Base-by-base conservation (phyloP, 352 stramenopile genomes). In the Globisporangium uncinulatum region DNA sequence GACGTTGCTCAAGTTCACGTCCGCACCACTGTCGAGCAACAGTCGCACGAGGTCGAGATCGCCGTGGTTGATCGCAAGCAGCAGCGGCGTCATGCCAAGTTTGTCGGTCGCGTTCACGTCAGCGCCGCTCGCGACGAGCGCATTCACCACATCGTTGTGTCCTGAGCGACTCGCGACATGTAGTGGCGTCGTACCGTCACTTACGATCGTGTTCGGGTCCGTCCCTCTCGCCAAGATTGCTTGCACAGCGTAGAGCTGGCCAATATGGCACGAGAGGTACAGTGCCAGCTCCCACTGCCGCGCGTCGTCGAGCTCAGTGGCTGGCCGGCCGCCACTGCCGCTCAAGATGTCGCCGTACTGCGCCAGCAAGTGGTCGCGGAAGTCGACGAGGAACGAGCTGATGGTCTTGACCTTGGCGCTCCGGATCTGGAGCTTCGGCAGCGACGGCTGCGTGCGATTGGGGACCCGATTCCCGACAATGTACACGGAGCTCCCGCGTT, bases 201-300 rank as follows among this genome's bases (percentile, higher is more conserved):
- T 65, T 46, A 76, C 66, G 9, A 66, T 58, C 14, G 62, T 65
- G 41, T 80, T 86, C 3, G 71, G 61, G 50, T 74, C 60, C 3
- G 73, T 79, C 2, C 70, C 74, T 13, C 73, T 67, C 9, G 65
- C 59, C 39, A 88, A 54, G 43, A 86, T 73, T 8, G 69, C 70
- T 41, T 69, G 61, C 10, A 84, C 78, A 1, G 77, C 74, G 29
- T 69, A 67, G 6, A 59, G 54, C 34, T 86, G 70, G 4, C 76
- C 78, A 19, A 74, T 73, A 60, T 81, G 70, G 41, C 71, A 69
- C 20, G 76, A 76, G 36, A 79, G 56, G 45, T 75, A 84, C 15
- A 88, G 53, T 43, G 74, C 74, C 6, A 81, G 56, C 24, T 83
- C 69, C 77, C 77, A 87, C 39, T 81, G 71, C 1, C 64, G 61